phyloP scores from a whole-genome alignment of 306 rosid species.

The Cicer judaicum region DNA sequence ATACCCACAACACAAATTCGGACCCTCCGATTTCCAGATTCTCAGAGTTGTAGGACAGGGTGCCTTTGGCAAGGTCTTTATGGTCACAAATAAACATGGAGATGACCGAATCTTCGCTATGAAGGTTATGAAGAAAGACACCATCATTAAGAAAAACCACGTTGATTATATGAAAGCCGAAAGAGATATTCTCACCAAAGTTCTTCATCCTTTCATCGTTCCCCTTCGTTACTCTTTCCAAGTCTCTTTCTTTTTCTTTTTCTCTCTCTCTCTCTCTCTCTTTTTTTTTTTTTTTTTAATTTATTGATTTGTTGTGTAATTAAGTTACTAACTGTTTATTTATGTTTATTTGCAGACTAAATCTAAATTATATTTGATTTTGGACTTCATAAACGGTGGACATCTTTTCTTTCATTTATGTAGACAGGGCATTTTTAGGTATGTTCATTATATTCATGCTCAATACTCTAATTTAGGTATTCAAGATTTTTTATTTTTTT shows the following conservation, averaged over 20 bases:
- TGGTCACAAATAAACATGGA: slow-evolving; percentile 59
- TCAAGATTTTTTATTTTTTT: neutral
- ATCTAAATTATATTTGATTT: slow-evolving; percentile 81
- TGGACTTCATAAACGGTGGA: slow-evolving; percentile 94
- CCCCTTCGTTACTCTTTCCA: slow-evolving; percentile 91
- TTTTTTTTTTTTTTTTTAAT: neutral
- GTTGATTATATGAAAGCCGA: slow-evolving; percentile 96
- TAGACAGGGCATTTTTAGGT: slow-evolving; percentile 94
- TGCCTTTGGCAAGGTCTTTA: slow-evolving; percentile 92
- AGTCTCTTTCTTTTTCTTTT: slow-evolving; percentile 38
- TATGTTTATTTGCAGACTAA: slow-evolving; percentile 67
- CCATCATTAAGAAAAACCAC: slow-evolving; percentile 85
- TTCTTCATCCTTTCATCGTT: slow-evolving; percentile 86
- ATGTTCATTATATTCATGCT: neutral
- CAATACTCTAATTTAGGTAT: neutral
- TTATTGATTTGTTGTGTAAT: too few species aligned
- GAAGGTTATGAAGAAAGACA: slow-evolving; percentile 96
- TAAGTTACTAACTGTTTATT: slow-evolving; percentile 7
- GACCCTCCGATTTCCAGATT: slow-evolving; percentile 81
- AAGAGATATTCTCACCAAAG: slow-evolving; percentile 92
- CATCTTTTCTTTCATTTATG: slow-evolving; percentile 92
- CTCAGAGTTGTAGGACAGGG: slow-evolving; percentile 84
- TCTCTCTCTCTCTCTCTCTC: neutral
- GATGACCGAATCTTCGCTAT: slow-evolving; percentile 70
- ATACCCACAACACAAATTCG: slow-evolving; percentile 49